These are phyloP conservation scores for Rutstroemia sydowiana DNA, from an alignment of 2,329 filamentous ascomycete genomes.

Conservation along the genomic window DNA sequence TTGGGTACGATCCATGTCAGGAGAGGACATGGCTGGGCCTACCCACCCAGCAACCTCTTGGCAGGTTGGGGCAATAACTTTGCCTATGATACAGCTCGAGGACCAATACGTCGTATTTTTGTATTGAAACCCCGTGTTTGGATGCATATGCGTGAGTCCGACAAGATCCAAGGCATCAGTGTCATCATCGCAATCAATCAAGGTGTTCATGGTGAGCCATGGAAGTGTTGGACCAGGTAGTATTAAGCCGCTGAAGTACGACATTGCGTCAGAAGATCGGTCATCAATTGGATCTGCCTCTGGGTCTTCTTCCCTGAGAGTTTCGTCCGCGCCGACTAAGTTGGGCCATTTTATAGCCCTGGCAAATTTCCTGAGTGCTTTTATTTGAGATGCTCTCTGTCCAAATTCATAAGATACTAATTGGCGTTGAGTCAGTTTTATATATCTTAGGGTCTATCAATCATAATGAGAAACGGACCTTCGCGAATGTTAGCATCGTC, in stretches of 20 bases:
- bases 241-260: constrained; percentile 69
- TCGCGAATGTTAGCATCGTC: constrained; percentile 31
- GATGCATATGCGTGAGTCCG: constrained; percentile 59
- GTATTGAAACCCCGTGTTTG: constrained; percentile 69
- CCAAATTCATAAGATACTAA: constrained; percentile 52
- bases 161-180: constrained; percentile 57
- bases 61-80: constrained; percentile 67
- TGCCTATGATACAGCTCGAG: constrained; percentile 63
- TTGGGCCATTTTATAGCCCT: constrained; percentile 73
- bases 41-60: constrained; percentile 67
- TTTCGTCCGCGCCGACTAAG: constrained; percentile 54
- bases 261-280: constrained; percentile 64
- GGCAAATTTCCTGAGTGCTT: constrained; percentile 61
- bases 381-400: constrained; percentile 59
- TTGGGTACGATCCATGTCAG: constrained; percentile 59
- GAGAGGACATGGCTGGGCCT: constrained; percentile 61
- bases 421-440: constrained; percentile 26
- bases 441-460: not conserved
- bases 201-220: constrained; percentile 70
- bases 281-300: constrained; percentile 41
- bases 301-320: constrained; percentile 47
- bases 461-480: too few relatives aligned
- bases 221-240: constrained; percentile 63
- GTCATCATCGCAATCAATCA: constrained; percentile 69
- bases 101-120: constrained; percentile 74